Conservation (phyloP, 2,329 filamentous ascomycete genomes). For the Microdochium nivale region DNA sequence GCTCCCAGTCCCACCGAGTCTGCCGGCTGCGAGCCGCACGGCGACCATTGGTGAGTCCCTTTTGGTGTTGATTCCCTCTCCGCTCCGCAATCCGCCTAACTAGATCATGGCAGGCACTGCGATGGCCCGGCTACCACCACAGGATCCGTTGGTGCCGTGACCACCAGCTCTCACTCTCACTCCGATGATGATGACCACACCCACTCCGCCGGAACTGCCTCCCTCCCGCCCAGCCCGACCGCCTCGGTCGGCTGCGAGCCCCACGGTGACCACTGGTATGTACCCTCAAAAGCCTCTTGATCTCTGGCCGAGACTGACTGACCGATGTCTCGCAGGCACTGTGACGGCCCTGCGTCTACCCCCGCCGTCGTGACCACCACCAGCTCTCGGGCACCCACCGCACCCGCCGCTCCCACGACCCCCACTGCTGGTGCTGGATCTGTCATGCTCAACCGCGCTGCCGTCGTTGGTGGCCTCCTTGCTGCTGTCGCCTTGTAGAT, state of each 20-base stretch:
- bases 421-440: conserved; percentile 23
- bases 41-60: conserved; percentile 25
- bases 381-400: conserved; percentile 19
- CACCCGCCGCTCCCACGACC: conserved; percentile 25
- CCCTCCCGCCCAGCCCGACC: conserved; percentile 23
- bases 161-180: conserved; percentile 3
- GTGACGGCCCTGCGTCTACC: conserved; percentile 9
- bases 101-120: conserved; percentile 3
- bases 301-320: neutral
- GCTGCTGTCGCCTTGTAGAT: conserved; percentile 2
- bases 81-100: neutral
- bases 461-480: conserved; percentile 6
- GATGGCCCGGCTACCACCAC: conserved; percentile 7
- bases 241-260: conserved; percentile 25
- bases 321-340: conserved; percentile 6
- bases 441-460: conserved; percentile 2
- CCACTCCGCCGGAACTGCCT: conserved; percentile 8
- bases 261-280: conserved; percentile 30
- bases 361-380: neutral
- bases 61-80: neutral
- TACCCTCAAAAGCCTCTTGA: neutral
- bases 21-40: conserved; percentile 24
- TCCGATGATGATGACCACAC: conserved; percentile 7
- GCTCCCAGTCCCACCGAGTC: conserved; percentile 21
- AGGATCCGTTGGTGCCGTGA: neutral